Conservation (phyloP, 192 early-diverging fungal species). For the Linderina pennispora region DNA sequence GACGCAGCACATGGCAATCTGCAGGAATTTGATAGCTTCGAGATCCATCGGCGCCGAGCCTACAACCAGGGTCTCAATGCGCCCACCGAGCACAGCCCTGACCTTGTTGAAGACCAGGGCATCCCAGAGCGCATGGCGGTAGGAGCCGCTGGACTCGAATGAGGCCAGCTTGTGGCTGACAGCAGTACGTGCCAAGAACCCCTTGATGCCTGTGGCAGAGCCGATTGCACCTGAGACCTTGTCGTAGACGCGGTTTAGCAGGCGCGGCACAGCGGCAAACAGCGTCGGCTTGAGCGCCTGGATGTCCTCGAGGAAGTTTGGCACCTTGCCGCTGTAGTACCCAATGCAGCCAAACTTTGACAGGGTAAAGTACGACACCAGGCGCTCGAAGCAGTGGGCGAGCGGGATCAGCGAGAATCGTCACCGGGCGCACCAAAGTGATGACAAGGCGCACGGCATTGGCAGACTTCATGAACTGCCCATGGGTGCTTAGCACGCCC, state of each 20-base stretch:
- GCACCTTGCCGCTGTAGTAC: constrained; percentile 65
- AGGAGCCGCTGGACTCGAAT: constrained; percentile 46
- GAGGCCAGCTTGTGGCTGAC: constrained; percentile 51
- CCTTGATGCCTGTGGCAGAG: constrained; percentile 38
- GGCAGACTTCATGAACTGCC: constrained; percentile 19
- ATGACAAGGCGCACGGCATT: neutral
- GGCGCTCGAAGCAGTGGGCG: constrained; percentile 75
- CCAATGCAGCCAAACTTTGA: constrained; percentile 62
- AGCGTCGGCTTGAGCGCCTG: constrained; percentile 66
- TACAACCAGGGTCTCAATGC: constrained; percentile 61
- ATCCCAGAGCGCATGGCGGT: constrained; percentile 77
- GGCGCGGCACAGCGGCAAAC: constrained; percentile 63
- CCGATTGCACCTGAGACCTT: constrained; percentile 50
- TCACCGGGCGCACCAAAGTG: neutral
- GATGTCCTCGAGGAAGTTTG: constrained; percentile 69
- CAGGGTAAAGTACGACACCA: constrained; percentile 41
- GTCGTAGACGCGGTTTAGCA: constrained; percentile 78
- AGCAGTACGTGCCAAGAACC: constrained; percentile 44
- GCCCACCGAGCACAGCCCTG: constrained; percentile 63
- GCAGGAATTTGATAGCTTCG: constrained; percentile 74
- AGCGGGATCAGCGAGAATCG: constrained; percentile 58
- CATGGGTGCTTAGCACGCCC: constrained; percentile 62
- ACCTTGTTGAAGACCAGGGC: constrained; percentile 78
- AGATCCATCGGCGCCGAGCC: constrained; percentile 63
- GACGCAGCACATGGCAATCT: constrained; percentile 49